Percentiles rank a stretch among this genome's conserved stretches.
Conservation (phyloP, 371 early-diverging fungal species). For the Apophysomyces ossiformis region DNA sequence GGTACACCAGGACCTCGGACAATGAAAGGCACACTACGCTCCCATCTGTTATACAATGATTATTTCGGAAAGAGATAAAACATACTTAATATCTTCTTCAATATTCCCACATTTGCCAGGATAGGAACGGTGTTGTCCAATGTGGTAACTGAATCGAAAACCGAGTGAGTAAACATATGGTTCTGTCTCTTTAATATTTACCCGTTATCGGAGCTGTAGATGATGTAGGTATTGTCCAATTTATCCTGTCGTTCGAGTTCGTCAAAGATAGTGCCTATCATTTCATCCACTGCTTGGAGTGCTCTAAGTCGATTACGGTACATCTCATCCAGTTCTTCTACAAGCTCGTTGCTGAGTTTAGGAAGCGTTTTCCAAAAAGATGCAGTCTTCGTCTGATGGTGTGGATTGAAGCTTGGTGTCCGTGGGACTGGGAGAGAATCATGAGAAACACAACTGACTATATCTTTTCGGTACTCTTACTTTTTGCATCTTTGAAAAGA, state of each 20-base stretch:
- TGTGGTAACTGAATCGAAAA: constrained; percentile 48
- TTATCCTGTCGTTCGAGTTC: constrained; percentile 57
- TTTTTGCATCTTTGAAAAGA: constrained; percentile 57
- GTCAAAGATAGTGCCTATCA: constrained; percentile 60
- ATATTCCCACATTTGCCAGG: constrained; percentile 65
- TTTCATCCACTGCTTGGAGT: constrained; percentile 69
- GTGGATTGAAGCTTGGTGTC: constrained; percentile 64
- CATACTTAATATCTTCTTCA: constrained; percentile 67
- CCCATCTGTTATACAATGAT: no score
- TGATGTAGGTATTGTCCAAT: constrained; percentile 66
- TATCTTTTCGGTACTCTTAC: constrained; percentile 19
- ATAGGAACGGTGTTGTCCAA: constrained; percentile 66
- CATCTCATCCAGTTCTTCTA: constrained; percentile 55
- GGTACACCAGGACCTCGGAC: constrained; percentile 67
- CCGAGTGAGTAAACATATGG: neutral
- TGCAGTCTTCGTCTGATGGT: constrained; percentile 55
- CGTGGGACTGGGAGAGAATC: constrained; percentile 56
- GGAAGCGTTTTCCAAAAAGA: constrained; percentile 57
- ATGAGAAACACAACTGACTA: neutral
- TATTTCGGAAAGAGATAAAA: neutral
- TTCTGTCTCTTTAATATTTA: constrained; percentile 1
- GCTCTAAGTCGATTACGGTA: constrained; percentile 64
- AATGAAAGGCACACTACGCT: constrained; percentile 58
- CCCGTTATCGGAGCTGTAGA: constrained; percentile 73
- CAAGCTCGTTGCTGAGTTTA: constrained; percentile 35